Percentiles rank a stretch among this genome's conserved stretches.
Evolutionary conservation across 257 asterid genomes (phyloP).

Genomic region (Solanum virginianum): DNA sequence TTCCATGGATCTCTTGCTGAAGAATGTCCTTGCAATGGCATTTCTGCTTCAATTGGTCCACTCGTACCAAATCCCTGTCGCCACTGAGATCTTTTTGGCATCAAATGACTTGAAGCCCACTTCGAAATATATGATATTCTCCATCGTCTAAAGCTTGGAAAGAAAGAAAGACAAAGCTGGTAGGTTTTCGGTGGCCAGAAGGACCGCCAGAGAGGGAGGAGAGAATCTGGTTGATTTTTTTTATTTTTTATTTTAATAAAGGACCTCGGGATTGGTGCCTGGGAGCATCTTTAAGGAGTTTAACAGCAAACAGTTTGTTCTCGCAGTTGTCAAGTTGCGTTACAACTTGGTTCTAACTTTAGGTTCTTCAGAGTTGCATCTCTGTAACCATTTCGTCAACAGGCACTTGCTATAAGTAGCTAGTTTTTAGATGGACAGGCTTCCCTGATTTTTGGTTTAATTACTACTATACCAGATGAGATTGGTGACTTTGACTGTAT

Average conservation of each 20-base stretch:
- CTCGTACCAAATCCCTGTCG: not conserved
- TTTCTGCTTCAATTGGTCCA: not conserved
- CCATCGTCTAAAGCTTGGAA: not conserved
- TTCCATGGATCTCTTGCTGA: not conserved
- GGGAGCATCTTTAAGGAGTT: no score
- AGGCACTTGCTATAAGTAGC: not conserved
- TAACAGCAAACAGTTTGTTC: no score
- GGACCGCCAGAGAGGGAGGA: not conserved
- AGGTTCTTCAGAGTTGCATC: not conserved
- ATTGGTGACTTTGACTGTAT: not conserved
- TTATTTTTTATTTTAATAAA: no score
- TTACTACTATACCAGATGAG: not conserved
- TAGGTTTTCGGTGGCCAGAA: no score
- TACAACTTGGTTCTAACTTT: not conserved
- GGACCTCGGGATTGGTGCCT: not conserved
- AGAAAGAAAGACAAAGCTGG: no score
- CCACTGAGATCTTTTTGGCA: not conserved
- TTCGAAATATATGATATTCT: not conserved
- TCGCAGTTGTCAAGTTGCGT: not conserved
- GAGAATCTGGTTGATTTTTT: not conserved
- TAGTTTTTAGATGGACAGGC: not conserved
- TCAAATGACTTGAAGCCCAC: not conserved
- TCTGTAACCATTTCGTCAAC: not conserved
- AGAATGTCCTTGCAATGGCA: not conserved
- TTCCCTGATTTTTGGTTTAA: not conserved